Base-by-base conservation (phyloP, 2,329 filamentous ascomycete genomes). In the Hortaea sp. region DNA sequence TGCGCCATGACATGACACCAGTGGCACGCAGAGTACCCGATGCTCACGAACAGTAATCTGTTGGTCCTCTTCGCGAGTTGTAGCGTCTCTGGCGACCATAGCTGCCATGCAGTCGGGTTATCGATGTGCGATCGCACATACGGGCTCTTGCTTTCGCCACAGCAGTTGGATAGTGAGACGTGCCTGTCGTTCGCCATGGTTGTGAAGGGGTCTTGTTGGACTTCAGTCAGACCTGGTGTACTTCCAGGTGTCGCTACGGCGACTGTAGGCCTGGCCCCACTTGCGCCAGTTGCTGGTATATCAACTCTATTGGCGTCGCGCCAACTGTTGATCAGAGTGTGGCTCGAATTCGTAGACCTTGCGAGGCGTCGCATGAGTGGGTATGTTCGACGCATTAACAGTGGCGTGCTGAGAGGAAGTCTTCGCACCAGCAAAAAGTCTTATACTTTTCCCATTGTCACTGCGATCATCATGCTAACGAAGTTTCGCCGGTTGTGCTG, bases 21-120 rank as follows among this genome's bases (percentile, higher is more conserved):
- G 70, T 97, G 90, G 64, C 92, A 97, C 38, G 92, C 88, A 13
- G 85, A 85, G 71, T 95, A 98, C 42, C 92, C 92, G 60, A 97
- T 89, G 63, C 90, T 94, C 51, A 97, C 73, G 62, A 95, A 97
- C 49, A 98, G 82, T 48, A 95, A 74, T 60, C 88, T 85, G 66
- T 97, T 94, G 56, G 89, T 80, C 56, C 74, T 78, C 64, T 79
- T 84, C 11, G 92, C 90, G 41, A 88, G 74, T 52, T 78, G 77
- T 45, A 95, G 73, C 11, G 87, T 80, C 59, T 88, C 82, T 20
- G 83, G 75, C 55, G 84, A 84, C 74, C 94, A 86, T 49, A 87
- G 73, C 72, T 98, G 92, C 92, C 92, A 98, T 57, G 82, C 81
- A 34, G 97, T 89, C 1, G 82, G 81, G 63, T 94, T 94, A 56